Evolutionary conservation across 1,284 basidiomycete genomes (phyloP), one percentile per base, ranked within the genome.

Genomic region (Rhodotorula sp.): DNA sequence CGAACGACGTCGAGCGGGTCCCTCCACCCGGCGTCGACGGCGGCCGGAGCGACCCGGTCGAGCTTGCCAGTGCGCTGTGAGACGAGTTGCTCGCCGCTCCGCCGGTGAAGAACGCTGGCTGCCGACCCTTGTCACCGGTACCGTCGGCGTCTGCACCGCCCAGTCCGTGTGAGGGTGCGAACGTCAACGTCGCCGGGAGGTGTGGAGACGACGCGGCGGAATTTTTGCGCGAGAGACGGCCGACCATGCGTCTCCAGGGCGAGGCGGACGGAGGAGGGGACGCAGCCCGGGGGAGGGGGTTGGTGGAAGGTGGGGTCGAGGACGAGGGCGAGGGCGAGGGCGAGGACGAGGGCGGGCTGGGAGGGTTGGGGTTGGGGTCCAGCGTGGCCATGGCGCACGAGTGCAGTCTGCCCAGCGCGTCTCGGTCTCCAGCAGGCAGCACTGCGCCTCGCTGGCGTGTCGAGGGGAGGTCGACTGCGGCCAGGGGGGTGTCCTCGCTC

Each of bases 231-330:
- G 63, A 65, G 2, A 71, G 61, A 1, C 64, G 22, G 20, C 66
- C 66, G 40, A 68, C 67, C 56, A 71, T 62, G 16, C 67, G 66
- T 44, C 66, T 68, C 70, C 70, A 71, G 22, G 70, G 70, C 13
- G 66, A 66, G 28, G 56, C 56, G 18, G 46, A 40, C 2, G 64
- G 34, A 37, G 44, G 48, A 20, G 52, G 44, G 13, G 61, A 37
- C 13, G 44, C 26, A 1, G 40, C n/a, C n/a, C 53, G 26, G n/a
- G 34, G 34, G 34, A 34, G 34, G 34, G 64, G 20, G 10, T 18
- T 30, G 44, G 44, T 24, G 22, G 61, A 28, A 2, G 50, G 40
- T n/a, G 52, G n/a, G 50, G 40, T 28, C 5, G 50, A 10, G 22
- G 26, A 9, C 2, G 40, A 44, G 20, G 50, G 34, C 5, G 61